Conservation (phyloP, 257 asterid genomes). For the Solanum clarkiae region DNA sequence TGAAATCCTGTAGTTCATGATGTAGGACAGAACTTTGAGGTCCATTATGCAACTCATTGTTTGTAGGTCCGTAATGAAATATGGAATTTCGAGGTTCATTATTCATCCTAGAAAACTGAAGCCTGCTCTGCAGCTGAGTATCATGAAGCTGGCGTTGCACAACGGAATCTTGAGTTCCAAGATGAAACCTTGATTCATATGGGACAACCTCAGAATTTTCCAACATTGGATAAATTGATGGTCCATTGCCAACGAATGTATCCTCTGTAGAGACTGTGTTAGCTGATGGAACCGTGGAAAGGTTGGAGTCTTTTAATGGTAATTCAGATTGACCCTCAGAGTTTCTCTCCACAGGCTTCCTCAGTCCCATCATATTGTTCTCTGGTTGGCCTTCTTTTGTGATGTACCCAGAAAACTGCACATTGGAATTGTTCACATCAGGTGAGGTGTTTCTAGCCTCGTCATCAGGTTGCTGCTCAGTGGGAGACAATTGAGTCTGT, state of each 20-base stretch:
- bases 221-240: constrained; percentile 11
- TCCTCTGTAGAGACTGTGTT: constrained; percentile 7
- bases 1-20: background rate
- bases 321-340: constrained; percentile 14
- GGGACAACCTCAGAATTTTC: constrained; percentile 20
- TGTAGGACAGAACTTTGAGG: background rate
- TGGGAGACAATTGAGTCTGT: constrained; percentile 12
- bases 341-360: constrained; percentile 12
- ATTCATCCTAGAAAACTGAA: constrained; percentile 12
- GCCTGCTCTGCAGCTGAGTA: constrained; percentile 13
- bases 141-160: constrained; percentile 7
- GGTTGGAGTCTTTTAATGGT: constrained; percentile 19
- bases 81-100: constrained; percentile 1
- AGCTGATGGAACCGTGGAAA: constrained; percentile 26
- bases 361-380: constrained; percentile 4
- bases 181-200: constrained; percentile 12
- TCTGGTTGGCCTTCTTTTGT: constrained; percentile 20
- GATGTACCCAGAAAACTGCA: constrained; percentile 7
- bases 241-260: constrained; percentile 2
- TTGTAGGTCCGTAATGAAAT: background rate
- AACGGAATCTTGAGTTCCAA: constrained; percentile 10
- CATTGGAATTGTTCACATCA: constrained; percentile 20
- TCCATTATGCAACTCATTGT: background rate
- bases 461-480: constrained; percentile 13
- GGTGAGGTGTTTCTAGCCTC: constrained; percentile 18